Evolutionary conservation across 768 basidiomycete genomes (phyloP).

Genomic region (Amanita polypyramis): DNA sequence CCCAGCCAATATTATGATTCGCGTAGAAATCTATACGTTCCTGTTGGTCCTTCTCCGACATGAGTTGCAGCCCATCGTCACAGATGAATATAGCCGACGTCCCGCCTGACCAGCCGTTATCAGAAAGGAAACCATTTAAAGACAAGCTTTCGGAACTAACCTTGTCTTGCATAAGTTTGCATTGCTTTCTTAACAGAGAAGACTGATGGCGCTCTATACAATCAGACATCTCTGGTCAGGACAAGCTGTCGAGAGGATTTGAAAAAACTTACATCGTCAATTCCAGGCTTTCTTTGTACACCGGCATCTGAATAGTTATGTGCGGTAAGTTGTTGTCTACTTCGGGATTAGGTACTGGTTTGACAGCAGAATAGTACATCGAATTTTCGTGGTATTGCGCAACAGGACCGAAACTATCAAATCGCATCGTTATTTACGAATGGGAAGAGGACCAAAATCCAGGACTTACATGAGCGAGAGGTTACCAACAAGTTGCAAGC

Average conservation of each 20-base stretch:
- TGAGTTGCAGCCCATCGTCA: conserved; percentile 73
- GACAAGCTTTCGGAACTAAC: conserved; percentile 15
- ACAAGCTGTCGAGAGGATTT: not conserved
- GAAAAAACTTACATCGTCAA: conserved; percentile 50
- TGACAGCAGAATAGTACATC: conserved; percentile 66
- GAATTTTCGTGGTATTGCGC: conserved; percentile 81
- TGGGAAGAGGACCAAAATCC: conserved; percentile 16
- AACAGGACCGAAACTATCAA: conserved; percentile 57
- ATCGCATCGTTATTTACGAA: conserved; percentile 6
- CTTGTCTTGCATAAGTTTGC: conserved; percentile 81
- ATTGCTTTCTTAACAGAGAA: conserved; percentile 77
- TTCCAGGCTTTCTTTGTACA: conserved; percentile 76
- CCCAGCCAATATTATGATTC: conserved; percentile 67
- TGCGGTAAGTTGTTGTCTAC: conserved; percentile 65
- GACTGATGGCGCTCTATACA: conserved; percentile 52
- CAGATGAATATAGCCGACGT: conserved; percentile 73
- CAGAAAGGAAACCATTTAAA: not conserved
- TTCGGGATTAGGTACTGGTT: conserved; percentile 54
- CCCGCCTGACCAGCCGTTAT: conserved; percentile 27
- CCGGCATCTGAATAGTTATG: conserved; percentile 75
- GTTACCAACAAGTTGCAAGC: conserved; percentile 59
- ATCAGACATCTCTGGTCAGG: not conserved
- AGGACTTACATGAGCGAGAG: conserved; percentile 39
- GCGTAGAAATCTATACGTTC: conserved; percentile 70
- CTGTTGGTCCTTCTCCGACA: conserved; percentile 49